These are phyloP conservation scores for Larix kaempferi DNA, from an alignment of 75 land plant genomes.

Conservation along the genomic window DNA sequence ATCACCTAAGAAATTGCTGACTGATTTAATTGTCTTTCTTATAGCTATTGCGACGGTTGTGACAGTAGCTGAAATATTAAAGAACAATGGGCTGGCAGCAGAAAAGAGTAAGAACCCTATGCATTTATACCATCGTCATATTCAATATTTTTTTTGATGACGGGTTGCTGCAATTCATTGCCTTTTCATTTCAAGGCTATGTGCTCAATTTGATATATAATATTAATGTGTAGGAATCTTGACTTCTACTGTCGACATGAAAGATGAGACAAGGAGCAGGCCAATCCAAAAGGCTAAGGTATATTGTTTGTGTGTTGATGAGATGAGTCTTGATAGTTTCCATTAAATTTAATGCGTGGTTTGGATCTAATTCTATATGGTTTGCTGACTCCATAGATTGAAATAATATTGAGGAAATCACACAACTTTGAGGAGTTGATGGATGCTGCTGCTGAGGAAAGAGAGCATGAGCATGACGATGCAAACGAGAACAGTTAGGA, in stretches of 20 bases:
- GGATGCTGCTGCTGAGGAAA: constrained; percentile 72
- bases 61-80: constrained; percentile 82
- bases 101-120: constrained; percentile 63
- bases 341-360: not conserved
- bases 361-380: not conserved
- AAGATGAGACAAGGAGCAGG: constrained; percentile 62
- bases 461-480: constrained; percentile 35
- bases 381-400: constrained; percentile 42
- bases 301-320: not conserved
- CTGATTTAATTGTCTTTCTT: constrained; percentile 3
- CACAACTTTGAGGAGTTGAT: constrained; percentile 75
- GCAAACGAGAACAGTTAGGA: constrained; percentile 48
- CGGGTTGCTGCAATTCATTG: not conserved
- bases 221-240: constrained; percentile 42
- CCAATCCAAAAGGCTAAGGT: constrained; percentile 81
- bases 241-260: constrained; percentile 82
- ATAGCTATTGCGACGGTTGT: constrained; percentile 89
- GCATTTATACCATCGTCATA: not conserved
- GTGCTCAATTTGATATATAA: not conserved
- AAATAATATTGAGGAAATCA: constrained; percentile 64
- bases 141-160: not conserved
- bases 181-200: not conserved
- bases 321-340: not conserved
- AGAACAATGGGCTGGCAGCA: constrained; percentile 90
- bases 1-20: not conserved